These are phyloP conservation scores for Plasmodium malariae DNA, from an alignment of 169 alveolate species.

Conservation along the genomic window DNA sequence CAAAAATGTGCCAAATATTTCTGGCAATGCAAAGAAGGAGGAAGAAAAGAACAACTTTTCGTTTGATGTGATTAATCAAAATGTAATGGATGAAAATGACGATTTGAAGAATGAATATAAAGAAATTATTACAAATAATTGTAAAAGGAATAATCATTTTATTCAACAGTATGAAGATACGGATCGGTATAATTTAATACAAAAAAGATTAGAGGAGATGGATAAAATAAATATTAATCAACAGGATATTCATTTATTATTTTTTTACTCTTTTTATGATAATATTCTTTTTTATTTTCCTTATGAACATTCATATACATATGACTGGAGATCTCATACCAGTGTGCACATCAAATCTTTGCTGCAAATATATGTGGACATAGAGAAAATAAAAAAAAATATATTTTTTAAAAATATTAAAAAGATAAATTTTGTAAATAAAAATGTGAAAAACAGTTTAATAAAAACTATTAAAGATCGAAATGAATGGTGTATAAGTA, in stretches of 20 bases:
- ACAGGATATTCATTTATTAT: conserved; percentile 30
- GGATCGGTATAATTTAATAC: neutral
- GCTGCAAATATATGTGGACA: conserved; percentile 67
- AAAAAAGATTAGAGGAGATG: neutral
- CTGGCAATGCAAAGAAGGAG: neutral
- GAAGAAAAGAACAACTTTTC: neutral
- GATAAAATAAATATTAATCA: conserved; percentile 45
- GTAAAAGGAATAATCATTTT: neutral
- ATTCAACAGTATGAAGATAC: conserved; percentile 6
- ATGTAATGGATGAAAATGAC: conserved; percentile 66
- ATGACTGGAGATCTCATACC: conserved; percentile 73
- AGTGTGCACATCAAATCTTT: conserved; percentile 63
- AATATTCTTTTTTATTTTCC: conserved; percentile 66
- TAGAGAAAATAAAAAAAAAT: conserved; percentile 54
- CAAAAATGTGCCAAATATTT: neutral
- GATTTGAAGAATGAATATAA: conserved; percentile 61
- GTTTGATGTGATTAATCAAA: conserved; percentile 28
- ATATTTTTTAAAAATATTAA: conserved; percentile 53
- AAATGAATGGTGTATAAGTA: conserved; percentile 89
- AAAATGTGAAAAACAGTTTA: conserved; percentile 69
- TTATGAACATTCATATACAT: conserved; percentile 65
- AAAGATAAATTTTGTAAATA: conserved; percentile 75
- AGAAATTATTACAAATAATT: neutral
- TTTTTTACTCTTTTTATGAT: conserved; percentile 61
- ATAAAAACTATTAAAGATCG: conserved; percentile 77